Evolutionary conservation across 2,329 filamentous ascomycete species (phyloP), one percentile per base, ranked within the genome.

Genomic region (Calonectria pteridis): DNA sequence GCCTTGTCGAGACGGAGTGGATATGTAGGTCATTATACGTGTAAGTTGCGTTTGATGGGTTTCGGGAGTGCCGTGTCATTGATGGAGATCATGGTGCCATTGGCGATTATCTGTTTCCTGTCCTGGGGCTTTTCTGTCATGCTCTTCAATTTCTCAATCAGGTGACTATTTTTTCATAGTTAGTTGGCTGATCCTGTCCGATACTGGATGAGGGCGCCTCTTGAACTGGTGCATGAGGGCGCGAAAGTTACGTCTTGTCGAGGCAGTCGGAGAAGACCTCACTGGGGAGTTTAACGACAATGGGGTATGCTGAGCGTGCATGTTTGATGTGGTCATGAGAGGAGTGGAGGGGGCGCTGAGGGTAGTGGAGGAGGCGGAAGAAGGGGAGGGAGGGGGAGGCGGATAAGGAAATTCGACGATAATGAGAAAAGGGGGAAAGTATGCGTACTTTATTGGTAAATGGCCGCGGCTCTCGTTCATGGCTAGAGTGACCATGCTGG

Each of bases 391-490:
- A 65, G 35, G 55, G 76, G 73, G 14, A 71, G 69, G 63, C 49
- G 31, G 35, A 35, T 55, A 33, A 71, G 77, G 72, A 9, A 81
- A 77, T 66, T 82, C 73, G 71, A 84, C 79, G 67, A 83, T 71
- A 64, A 85, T 82, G 26, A 82, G 71, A 76, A 82, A 84, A 69
- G 79, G 84, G 76, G 80, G 82, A 66, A 82, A 84, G 71, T 79
- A 81, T 51, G 81, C 89, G 77, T 90, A 92, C 90, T 89, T 88
- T 67, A 92, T 88, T 29, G 90, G 88, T 68, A 91, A 79, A 73
- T 89, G 87, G 14, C 90, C 89, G 55, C 87, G 86, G 77, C 91
- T 89, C 78, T 92, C 89, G 66, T 89, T 87, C 64, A 93, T 83
- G 31, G 90, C 90, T 35, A 91, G 84, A 62, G 87, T 86, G 72